A percentile compares a stretch with the other conserved stretches of the same genome.
These are phyloP conservation scores for Talaromyces sp. DNA, from an alignment of 2,329 filamentous ascomycete genomes.

Conservation along the genomic window DNA sequence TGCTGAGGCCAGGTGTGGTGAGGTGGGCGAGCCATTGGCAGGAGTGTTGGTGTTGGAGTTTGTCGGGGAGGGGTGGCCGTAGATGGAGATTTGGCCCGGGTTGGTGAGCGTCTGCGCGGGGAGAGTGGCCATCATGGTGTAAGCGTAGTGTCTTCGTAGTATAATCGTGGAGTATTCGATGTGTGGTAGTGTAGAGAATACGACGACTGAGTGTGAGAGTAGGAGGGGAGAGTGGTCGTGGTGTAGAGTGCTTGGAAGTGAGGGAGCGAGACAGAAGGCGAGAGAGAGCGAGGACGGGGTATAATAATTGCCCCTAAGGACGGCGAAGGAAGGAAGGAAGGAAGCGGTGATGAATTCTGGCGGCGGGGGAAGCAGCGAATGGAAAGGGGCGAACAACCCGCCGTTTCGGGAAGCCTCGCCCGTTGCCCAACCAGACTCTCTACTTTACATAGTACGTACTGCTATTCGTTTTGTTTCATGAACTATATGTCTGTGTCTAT, in stretches of 20 bases:
- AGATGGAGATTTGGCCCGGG: constrained; percentile 35
- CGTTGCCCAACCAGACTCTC: background rate
- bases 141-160: too few species aligned
- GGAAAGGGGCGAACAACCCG: constrained; percentile 1
- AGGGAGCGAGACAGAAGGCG: background rate
- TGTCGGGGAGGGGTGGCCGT: constrained; percentile 43
- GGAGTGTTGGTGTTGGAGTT: constrained; percentile 51
- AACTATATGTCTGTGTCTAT: background rate
- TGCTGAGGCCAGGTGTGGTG: constrained; percentile 45
- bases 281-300: background rate
- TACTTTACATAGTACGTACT: too few species aligned
- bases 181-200: background rate
- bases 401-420: constrained; percentile 7
- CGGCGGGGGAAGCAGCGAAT: background rate
- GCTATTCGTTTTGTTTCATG: background rate
- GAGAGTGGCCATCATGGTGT: constrained; percentile 19
- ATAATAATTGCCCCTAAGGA: background rate
- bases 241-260: background rate
- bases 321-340: background rate
- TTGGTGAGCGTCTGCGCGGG: constrained; percentile 20
- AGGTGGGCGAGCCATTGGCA: constrained; percentile 53
- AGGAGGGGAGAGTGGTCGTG: background rate
- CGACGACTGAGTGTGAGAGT: background rate
- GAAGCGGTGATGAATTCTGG: background rate
- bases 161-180: background rate